Evolutionary conservation across 2,329 filamentous ascomycete species (phyloP).

Genomic region (Neurospora sp.): DNA sequence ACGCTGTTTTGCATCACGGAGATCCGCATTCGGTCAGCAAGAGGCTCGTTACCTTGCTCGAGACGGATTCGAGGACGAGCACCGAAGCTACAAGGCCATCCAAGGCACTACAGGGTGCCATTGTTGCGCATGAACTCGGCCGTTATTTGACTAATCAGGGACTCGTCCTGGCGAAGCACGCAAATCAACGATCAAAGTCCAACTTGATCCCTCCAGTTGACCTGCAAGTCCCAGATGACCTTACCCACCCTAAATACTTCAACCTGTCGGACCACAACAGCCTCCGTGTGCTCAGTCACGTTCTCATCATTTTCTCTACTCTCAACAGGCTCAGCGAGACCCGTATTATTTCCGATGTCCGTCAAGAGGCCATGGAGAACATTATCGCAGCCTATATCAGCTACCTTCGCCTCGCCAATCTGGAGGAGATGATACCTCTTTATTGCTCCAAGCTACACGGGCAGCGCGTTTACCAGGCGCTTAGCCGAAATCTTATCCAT

Average conservation of each 20-base stretch:
- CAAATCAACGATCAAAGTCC: constrained; percentile 33
- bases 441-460: constrained; percentile 73
- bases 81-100: constrained; percentile 39
- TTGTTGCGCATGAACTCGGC: constrained; percentile 55
- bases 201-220: constrained; percentile 30
- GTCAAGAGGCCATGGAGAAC: constrained; percentile 51
- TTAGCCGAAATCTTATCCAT: constrained; percentile 68
- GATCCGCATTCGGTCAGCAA: constrained; percentile 41
- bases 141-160: constrained; percentile 51
- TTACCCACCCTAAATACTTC: constrained; percentile 39
- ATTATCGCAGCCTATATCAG: constrained; percentile 75
- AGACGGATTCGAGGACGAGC: constrained; percentile 43
- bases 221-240: constrained; percentile 15
- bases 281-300: constrained; percentile 58
- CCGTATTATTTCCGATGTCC: constrained; percentile 24
- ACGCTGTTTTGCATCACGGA: constrained; percentile 53
- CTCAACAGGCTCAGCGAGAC: constrained; percentile 43
- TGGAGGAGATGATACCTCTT: constrained; percentile 71
- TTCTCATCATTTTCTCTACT: constrained; percentile 54
- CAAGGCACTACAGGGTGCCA: constrained; percentile 58
- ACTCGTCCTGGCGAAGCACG: constrained; percentile 36
- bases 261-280: constrained; percentile 49
- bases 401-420: constrained; percentile 59
- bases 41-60: constrained; percentile 51
- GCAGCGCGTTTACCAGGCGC: constrained; percentile 54